Conservation (phyloP, 352 stramenopile species). For the Phytopythium oedochilum region DNA sequence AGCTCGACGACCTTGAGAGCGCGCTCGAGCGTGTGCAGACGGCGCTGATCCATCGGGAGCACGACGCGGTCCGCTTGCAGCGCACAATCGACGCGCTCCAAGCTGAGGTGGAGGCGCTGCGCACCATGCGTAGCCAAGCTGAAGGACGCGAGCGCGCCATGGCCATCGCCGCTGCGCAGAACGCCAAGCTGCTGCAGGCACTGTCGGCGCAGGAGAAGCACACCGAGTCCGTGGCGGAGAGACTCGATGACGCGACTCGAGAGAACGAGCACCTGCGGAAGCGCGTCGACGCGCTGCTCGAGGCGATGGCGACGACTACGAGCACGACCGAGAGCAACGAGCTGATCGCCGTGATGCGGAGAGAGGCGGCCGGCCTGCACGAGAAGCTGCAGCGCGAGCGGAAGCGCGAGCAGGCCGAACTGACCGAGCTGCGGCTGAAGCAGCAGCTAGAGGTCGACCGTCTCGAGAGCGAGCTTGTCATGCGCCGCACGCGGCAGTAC, state of each 20-base stretch:
- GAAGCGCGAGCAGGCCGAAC: slow-evolving; percentile 36
- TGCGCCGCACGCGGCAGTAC: slow-evolving; percentile 74
- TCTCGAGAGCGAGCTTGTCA: slow-evolving; percentile 62
- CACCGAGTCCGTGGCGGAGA: slow-evolving; percentile 17
- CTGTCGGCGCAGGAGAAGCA: slow-evolving; percentile 50
- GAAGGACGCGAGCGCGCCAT: slow-evolving; percentile 65
- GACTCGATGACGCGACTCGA: slow-evolving; percentile 17
- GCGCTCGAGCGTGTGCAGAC: slow-evolving; percentile 62
- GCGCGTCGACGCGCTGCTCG: slow-evolving; percentile 8
- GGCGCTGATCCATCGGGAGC: slow-evolving; percentile 48
- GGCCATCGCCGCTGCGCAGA: slow-evolving; percentile 72
- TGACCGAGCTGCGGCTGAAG: slow-evolving; percentile 31
- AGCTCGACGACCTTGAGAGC: slow-evolving; percentile 63
- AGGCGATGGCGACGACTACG: slow-evolving; percentile 19
- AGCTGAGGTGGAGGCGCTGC: slow-evolving; percentile 44
- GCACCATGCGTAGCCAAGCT: slow-evolving; percentile 40
- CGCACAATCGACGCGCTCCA: slow-evolving; percentile 55
- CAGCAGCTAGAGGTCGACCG: slow-evolving; percentile 62
- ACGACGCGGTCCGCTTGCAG: slow-evolving; percentile 46
- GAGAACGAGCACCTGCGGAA: slow-evolving; percentile 40
- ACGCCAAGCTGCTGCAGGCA: slow-evolving; percentile 58
- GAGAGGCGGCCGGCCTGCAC: slow-evolving; percentile 28
- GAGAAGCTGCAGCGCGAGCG: slow-evolving; percentile 54
- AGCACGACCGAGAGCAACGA: slow-evolving; percentile 36
- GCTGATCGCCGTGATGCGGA: slow-evolving; percentile 19